Base-by-base conservation (phyloP, 2,329 filamentous ascomycete genomes). In the Colletotrichum sublineola region DNA sequence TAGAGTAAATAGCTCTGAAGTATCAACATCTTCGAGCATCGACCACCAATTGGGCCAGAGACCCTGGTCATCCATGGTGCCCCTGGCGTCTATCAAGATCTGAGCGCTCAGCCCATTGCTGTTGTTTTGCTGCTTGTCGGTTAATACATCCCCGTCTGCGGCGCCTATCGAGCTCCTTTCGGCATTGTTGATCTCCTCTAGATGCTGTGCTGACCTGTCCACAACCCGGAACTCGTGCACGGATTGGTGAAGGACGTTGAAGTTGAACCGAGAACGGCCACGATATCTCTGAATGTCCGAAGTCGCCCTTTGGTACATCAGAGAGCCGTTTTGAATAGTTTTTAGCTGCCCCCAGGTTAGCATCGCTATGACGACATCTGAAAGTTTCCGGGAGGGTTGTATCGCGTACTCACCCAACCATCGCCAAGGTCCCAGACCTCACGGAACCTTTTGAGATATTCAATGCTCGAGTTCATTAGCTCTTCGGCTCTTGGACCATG, bases 191-290 rank as follows among this genome's bases (percentile, higher is more conserved):
- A 80, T 77, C 64, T 80, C 78, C 57, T 79, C 74, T 12, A 75
- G 74, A 8, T 80, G 79, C 56, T 78, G 75, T n/a, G 79, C 79
- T 1, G 79, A 79, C 29, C 79, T 73, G 44, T 80, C 78, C 1
- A 80, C 74, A 8, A 77, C 75, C 3, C 79, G 76, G 50, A 80
- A 80, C 53, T 80, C 79, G 31, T 80, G 77, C 1, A 80, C 75
- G 3, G 77, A 80, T 44, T 79, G 78, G 48, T 80, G 79, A 1
- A 81, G 68, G 9, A 75, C 74, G 33, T 77, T 76, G 63, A 80
- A 81, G 61, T 80, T 78, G 24, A 75, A 75, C 4, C 78, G 74
- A 2, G 75, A 78, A 12, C 76, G 73, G 1, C 78, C 78, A 1
- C 75, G 74, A 42, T 79, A 80, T 0, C 74, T 68, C 2, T 65